Conservation (phyloP, 805 yeast species). For the Metschnikowia hibisci region DNA sequence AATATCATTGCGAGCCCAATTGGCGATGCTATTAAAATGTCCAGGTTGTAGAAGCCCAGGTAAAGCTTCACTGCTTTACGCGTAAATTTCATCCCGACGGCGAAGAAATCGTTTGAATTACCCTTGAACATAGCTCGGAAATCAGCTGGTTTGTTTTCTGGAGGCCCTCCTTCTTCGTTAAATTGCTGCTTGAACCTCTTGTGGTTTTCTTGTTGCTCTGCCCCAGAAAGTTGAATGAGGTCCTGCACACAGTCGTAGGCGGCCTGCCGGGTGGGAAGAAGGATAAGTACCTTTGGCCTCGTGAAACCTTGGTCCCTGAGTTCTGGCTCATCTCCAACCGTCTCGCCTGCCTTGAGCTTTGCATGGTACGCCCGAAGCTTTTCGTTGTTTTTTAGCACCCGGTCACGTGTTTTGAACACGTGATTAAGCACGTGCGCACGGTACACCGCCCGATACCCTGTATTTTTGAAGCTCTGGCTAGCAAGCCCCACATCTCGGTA, state of each 20-base stretch:
- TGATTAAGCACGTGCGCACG: slow-evolving; percentile 76
- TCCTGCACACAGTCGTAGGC: slow-evolving; percentile 66
- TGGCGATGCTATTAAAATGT: slow-evolving; percentile 87
- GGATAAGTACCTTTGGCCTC: slow-evolving; percentile 78
- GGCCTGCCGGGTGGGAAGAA: slow-evolving; percentile 79
- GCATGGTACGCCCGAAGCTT: slow-evolving; percentile 45
- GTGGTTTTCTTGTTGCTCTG: slow-evolving; percentile 76
- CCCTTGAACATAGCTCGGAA: slow-evolving; percentile 80
- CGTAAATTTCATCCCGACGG: slow-evolving; percentile 86
- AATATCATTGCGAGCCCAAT: slow-evolving; percentile 74
- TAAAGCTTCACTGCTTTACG: slow-evolving; percentile 82
- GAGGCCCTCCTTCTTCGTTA: slow-evolving; percentile 45
- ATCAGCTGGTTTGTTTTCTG: slow-evolving; percentile 71
- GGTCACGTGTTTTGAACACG: slow-evolving; percentile 79
- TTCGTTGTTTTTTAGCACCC: slow-evolving; percentile 72
- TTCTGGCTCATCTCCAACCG: slow-evolving; percentile 51
- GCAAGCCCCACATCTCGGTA: slow-evolving; percentile 72
- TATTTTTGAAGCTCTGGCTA: slow-evolving; percentile 47
- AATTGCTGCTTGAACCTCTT: slow-evolving; percentile 73
- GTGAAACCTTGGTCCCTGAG: slow-evolving; percentile 93
- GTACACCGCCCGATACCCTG: slow-evolving; percentile 58
- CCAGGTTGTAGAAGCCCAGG: slow-evolving; percentile 79
- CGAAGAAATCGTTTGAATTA: slow-evolving; percentile 86
- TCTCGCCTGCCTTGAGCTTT: slow-evolving; percentile 33
- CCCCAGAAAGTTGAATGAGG: slow-evolving; percentile 58